Evolutionary conservation across 2,329 filamentous ascomycete species (phyloP).

Genomic region (Sporothrix humicola): DNA sequence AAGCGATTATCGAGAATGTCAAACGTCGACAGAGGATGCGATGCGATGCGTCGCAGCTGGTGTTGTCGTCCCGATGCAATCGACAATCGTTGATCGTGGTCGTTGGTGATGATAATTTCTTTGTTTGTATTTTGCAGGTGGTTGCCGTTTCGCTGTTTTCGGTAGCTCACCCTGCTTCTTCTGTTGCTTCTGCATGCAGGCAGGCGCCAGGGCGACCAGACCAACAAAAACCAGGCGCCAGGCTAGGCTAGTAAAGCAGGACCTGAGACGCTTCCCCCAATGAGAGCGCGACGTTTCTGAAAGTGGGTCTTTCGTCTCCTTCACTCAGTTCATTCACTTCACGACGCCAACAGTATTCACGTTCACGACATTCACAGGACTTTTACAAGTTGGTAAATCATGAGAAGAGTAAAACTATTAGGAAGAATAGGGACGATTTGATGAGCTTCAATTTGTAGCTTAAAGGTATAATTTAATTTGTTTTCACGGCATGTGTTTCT

Average conservation of each 20-base stretch:
- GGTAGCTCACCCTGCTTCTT: constrained; percentile 28
- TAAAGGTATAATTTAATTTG: not conserved
- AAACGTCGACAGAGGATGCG: not conserved
- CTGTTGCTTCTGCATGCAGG: not conserved
- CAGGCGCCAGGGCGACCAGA: constrained; percentile 8
- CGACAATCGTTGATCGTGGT: constrained; percentile 2
- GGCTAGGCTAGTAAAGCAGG: constrained; percentile 17
- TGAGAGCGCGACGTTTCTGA: constrained; percentile 29
- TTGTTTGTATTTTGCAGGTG: constrained; percentile 35
- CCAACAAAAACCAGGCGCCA: too few species aligned
- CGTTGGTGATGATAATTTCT: constrained; percentile 19
- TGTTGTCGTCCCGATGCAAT: too few species aligned
- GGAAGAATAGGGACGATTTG: too few species aligned
- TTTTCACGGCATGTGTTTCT: not conserved
- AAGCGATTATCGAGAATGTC: too few species aligned
- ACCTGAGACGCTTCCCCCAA: constrained; percentile 28
- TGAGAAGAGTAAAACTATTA: too few species aligned
- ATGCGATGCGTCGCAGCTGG: not conserved
- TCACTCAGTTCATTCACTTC: not conserved
- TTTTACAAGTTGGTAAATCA: too few species aligned
- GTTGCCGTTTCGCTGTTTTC: constrained; percentile 33
- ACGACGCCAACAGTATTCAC: not conserved
- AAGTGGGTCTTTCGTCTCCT: not conserved
- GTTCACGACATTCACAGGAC: too few species aligned
- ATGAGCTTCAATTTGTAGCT: too few species aligned